Evolutionary conservation across 192 early-diverging fungal species (phyloP).

Genomic region (Dispira simplex): DNA sequence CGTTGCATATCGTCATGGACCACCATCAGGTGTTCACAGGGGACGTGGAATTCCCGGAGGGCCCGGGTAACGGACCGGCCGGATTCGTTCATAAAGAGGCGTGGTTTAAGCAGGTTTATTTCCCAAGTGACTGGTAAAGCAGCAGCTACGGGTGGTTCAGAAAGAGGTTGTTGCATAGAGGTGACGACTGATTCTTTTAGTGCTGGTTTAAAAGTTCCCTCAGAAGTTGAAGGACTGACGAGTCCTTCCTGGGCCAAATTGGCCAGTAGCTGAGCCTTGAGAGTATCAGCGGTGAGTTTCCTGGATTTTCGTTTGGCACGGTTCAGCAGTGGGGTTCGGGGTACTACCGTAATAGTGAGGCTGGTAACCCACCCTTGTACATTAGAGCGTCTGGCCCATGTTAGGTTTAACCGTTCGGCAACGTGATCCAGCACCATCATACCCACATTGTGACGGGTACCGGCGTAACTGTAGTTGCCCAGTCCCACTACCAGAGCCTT

Average conservation of each 20-base stretch:
- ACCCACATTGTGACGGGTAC: slow-evolving; percentile 58
- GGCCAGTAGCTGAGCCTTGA: not conserved
- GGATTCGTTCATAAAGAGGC: slow-evolving; percentile 50
- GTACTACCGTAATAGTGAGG: not conserved
- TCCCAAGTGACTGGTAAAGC: slow-evolving; percentile 16
- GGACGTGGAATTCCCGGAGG: slow-evolving; percentile 31
- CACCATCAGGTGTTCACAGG: slow-evolving; percentile 30
- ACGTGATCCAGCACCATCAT: slow-evolving; percentile 46
- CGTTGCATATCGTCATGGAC: slow-evolving; percentile 64
- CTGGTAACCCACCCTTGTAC: slow-evolving; percentile 20
- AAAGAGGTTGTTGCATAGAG: not conserved
- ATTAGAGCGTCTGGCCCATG: slow-evolving; percentile 21
- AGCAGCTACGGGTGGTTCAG: not conserved
- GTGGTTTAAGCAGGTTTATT: slow-evolving; percentile 44
- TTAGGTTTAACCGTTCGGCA: slow-evolving; percentile 24
- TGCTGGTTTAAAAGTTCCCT: not conserved
- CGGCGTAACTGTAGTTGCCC: slow-evolving; percentile 46
- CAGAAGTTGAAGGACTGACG: not conserved
- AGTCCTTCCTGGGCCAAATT: not conserved
- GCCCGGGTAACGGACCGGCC: slow-evolving; percentile 35
- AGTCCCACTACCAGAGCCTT: slow-evolving; percentile 59
- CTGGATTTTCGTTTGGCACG: slow-evolving; percentile 10
- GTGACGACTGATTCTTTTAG: not conserved
- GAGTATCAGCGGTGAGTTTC: not conserved
- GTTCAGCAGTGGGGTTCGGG: slow-evolving; percentile 12